Evolutionary conservation across 1,139 yeast species (phyloP).

Genomic region (Blastobotrys indianensis): DNA sequence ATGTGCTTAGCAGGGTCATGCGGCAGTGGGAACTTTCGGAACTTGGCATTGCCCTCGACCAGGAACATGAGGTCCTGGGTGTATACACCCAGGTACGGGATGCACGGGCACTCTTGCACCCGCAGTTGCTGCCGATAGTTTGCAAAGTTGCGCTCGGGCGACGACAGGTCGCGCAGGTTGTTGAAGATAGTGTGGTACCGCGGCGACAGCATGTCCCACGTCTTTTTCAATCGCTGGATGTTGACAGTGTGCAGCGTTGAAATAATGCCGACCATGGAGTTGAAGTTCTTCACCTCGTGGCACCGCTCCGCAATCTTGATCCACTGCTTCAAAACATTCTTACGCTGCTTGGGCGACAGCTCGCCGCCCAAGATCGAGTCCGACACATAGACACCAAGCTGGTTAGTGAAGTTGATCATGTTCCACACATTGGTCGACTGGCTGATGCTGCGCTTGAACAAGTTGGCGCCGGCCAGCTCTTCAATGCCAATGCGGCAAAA

Average conservation of each 20-base stretch:
- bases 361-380: conserved; percentile 50
- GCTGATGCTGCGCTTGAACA: conserved; percentile 51
- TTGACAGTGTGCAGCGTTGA: conserved; percentile 80
- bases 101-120: conserved; percentile 58
- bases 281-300: conserved; percentile 71
- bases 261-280: conserved; percentile 82
- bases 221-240: conserved; percentile 56
- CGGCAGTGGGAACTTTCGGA: conserved; percentile 39
- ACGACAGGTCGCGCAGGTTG: conserved; percentile 62
- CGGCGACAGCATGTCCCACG: conserved; percentile 63
- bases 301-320: conserved; percentile 79
- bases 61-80: conserved; percentile 84
- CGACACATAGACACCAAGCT: conserved; percentile 73
- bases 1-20: conserved; percentile 15
- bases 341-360: conserved; percentile 45
- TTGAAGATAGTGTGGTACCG: conserved; percentile 63
- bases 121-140: conserved; percentile 67
- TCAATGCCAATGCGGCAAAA: conserved; percentile 62
- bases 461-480: conserved; percentile 72
- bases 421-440: conserved; percentile 69
- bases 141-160: conserved; percentile 77
- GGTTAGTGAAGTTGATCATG: conserved; percentile 69
- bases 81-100: conserved; percentile 80
- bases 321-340: conserved; percentile 70
- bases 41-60: conserved; percentile 73